A percentile compares a stretch with the other conserved stretches of the same genome.
Evolutionary conservation across 2,329 filamentous ascomycete genomes (phyloP).

Genomic region (Colletotrichum liaoningense): DNA sequence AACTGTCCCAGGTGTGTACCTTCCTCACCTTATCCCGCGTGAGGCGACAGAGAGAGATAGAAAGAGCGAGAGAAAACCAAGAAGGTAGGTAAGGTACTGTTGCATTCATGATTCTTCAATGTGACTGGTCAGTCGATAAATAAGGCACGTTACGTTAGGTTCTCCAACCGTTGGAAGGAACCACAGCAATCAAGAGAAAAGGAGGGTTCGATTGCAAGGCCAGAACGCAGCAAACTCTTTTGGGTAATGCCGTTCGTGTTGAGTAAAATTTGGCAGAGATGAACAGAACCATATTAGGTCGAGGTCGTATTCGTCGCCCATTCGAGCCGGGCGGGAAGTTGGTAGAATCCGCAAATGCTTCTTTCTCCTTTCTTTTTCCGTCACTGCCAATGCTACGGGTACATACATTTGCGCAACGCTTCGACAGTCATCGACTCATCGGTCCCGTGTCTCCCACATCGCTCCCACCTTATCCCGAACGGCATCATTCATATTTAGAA

Average conservation of each 20-base stretch:
- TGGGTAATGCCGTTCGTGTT: slow-evolving; percentile 26
- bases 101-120: not conserved
- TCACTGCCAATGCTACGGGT: not conserved
- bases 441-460: not conserved
- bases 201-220: not conserved
- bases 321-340: slow-evolving; percentile 6
- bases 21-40: not conserved
- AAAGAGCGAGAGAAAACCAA: not conserved
- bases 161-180: not conserved
- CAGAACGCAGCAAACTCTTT: slow-evolving; percentile 23
- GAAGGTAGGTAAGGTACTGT: not conserved
- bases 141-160: not conserved
- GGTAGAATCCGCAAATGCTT: slow-evolving; percentile 5
- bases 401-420: not conserved
- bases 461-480: slow-evolving; percentile 9
- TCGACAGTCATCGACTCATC: not conserved
- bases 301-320: slow-evolving; percentile 19
- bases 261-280: slow-evolving; percentile 27
- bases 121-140: slow-evolving; percentile 4
- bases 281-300: slow-evolving; percentile 17
- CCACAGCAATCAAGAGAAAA: not conserved
- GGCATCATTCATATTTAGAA: slow-evolving; percentile 10
- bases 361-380: not conserved
- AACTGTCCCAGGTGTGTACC: not conserved
- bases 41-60: not conserved